Evolutionary conservation across 495 filamentous ascomycete species (phyloP), one percentile per base, ranked within the genome.

Genomic region (Elasticomyces elasticus): DNA sequence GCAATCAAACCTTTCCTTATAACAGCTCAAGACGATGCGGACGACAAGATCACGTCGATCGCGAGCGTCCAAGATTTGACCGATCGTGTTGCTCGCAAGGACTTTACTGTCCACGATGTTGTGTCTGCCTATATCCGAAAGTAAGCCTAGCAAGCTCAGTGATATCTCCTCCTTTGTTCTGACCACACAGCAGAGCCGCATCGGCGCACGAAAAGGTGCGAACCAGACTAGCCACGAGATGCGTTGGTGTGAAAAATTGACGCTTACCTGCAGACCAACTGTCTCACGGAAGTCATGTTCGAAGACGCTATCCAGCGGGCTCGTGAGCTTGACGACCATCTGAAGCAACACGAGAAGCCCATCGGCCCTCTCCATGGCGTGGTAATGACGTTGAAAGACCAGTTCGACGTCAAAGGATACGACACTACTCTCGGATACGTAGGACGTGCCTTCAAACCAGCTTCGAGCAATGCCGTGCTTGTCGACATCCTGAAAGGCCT

Each of bases 281-380:
- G 70, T 47, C 47, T 72, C n/a, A 67, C 63, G 5, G 70, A 73
- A 49, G 62, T 71, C 13, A 51, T 70, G 7, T 68, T 65, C 23
- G 59, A 73, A 15, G 60, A 70, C 25, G 76, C 75, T 0, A 60
- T 79, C 24, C 60, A 61, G 6, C 55, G 57, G 3, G 76, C 76
- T 0, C 62, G 62, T 26, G 49, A 67, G 27, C 50, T 76, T 30
- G 77, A 80, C 59, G 66, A 67, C 6, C 53, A 72, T 47, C 54
- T 78, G 5, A 55, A 58, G 5, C 62, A 61, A 27, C 69, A 69
- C 3, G 68, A 70, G 0, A 67, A 56, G 19, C 56, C 67, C 0
- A 40, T 72, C 15, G 72, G 72, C 7, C 66, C 69, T 23, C 59
- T 74, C 6, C 71, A 74, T 58, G 72, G 72, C 35, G 31, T 74